Evolutionary conservation across 768 basidiomycete genomes (phyloP).

Genomic region (Rhodosporidiobolus odoratus): DNA sequence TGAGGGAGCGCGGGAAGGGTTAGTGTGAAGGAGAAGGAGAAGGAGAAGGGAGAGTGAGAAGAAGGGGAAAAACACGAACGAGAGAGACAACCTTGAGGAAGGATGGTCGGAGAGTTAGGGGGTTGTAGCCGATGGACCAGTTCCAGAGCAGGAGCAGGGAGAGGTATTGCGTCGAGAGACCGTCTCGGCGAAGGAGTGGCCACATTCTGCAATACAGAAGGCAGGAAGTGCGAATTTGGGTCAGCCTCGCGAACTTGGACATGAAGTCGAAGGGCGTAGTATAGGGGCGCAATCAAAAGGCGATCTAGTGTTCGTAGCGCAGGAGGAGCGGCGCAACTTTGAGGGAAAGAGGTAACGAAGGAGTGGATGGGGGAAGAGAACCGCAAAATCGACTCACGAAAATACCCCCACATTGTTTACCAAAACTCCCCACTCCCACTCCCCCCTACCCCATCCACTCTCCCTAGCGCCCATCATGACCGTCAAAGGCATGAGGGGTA

Average conservation of each 20-base stretch:
- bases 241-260: neutral
- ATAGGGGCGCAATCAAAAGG: too few relatives aligned
- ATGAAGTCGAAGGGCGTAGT: too few relatives aligned
- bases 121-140: conserved; percentile 69
- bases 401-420: conserved; percentile 80
- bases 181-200: conserved; percentile 77
- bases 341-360: neutral
- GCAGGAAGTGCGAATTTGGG: neutral
- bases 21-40: neutral
- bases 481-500: conserved; percentile 78
- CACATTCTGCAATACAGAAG: conserved; percentile 65
- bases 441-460: conserved; percentile 49
- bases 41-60: neutral
- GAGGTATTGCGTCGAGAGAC: conserved; percentile 67
- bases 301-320: too few relatives aligned
- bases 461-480: conserved; percentile 57
- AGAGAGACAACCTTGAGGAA: conserved; percentile 49
- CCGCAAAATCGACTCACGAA: conserved; percentile 80
- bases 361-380: conserved; percentile 33
- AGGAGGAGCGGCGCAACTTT: too few relatives aligned
- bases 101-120: conserved; percentile 51
- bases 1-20: neutral
- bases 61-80: conserved; percentile 28
- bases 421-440: conserved; percentile 65
- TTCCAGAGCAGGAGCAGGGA: conserved; percentile 73